Evolutionary conservation across 352 stramenopile species (phyloP), one percentile per base, ranked within the genome.

Genomic region (Pythium guiyangense): DNA sequence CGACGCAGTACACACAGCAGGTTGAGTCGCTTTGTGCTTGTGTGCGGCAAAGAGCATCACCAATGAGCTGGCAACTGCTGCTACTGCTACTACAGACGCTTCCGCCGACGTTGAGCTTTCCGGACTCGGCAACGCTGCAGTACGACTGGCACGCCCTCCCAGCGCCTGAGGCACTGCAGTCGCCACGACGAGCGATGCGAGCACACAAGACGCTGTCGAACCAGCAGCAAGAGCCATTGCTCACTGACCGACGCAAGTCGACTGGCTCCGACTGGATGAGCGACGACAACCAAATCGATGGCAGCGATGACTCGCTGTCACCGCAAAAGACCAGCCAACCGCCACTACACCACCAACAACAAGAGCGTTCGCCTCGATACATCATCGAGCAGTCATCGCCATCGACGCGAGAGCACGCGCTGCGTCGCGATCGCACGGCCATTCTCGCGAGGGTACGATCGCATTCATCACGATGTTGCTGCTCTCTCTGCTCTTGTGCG

Each of bases 1-100:
- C 74, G 4, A 79, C 60, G 12, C 48, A 74, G 8, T 92, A 80
- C 60, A 73, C 69, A 1, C 50, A 63, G 9, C 56, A 67, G 71
- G 78, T 84, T 10, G 10, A 11, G 20, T 17, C 26, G 35, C 31
- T 18, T 2, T 26, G 35, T 39, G 12, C 18, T 15, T 15, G 17
- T 20, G 15, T 49, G 17, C 22, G 17, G 8, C 40, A 3, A 46
- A 20, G 17, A 15, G 2, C 44, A n/a, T 49, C 44, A 9, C n/a
- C 45, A 12, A 12, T 51, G 4, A 26, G n/a, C 15, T 53, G 22
- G 45, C 54, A 17, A 29, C 12, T 47, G 12, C 4, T 46, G 42
- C 26, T 18, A 10, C 25, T 57, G 35, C 48, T 29, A 15, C 17
- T 46, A 2, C 45, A 86, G 67, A 88, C 62, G n/a, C 60, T 90